Conservation (phyloP, 805 yeast species). For the Myxozyma monticola region DNA sequence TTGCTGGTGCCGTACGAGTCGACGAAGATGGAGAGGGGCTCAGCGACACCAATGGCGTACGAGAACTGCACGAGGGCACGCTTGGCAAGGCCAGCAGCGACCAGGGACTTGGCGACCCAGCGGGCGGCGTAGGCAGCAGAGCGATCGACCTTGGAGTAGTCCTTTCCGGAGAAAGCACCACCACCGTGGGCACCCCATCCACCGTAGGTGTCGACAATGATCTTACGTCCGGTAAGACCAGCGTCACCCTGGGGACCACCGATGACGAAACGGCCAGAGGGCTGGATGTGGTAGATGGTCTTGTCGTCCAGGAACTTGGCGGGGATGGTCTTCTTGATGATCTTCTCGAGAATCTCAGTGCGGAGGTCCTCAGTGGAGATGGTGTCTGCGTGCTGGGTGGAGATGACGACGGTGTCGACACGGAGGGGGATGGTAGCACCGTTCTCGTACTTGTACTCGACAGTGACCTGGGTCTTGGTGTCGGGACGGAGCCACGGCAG, state of each 20-base stretch:
- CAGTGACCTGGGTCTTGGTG: slow-evolving; percentile 99
- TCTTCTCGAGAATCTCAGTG: slow-evolving; percentile 69
- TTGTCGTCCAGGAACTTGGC: slow-evolving; percentile 85
- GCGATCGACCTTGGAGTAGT: slow-evolving; percentile 99
- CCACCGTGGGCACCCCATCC: slow-evolving; percentile 99
- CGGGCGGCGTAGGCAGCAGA: slow-evolving; percentile 99
- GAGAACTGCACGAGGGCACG: slow-evolving; percentile 98
- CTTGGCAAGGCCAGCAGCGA: slow-evolving; percentile 90
- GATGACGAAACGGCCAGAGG: slow-evolving; percentile 98
- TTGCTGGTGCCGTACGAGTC: slow-evolving; percentile 98
- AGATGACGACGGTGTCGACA: slow-evolving; percentile 96
- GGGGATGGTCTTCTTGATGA: slow-evolving; percentile 91
- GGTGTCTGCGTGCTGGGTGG: slow-evolving; percentile 97
- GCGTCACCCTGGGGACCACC: slow-evolving; percentile 99
- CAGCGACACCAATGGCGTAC: slow-evolving; percentile 99
- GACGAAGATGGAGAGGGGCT: slow-evolving; percentile 95
- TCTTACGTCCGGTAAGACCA: slow-evolving; percentile 99
- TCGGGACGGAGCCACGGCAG: slow-evolving; percentile 98
- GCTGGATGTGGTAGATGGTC: slow-evolving; percentile 97
- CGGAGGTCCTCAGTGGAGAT: slow-evolving; percentile 93
- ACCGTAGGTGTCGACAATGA: slow-evolving; percentile 99
- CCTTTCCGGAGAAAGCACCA: slow-evolving; percentile 99
- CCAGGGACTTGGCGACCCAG: slow-evolving; percentile 99
- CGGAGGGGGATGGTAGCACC: slow-evolving; percentile 96
- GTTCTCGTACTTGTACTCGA: slow-evolving; percentile 88